These are phyloP conservation scores for Pyricularia sp. DNA, from an alignment of 2,329 filamentous ascomycete species.

Conservation along the genomic window DNA sequence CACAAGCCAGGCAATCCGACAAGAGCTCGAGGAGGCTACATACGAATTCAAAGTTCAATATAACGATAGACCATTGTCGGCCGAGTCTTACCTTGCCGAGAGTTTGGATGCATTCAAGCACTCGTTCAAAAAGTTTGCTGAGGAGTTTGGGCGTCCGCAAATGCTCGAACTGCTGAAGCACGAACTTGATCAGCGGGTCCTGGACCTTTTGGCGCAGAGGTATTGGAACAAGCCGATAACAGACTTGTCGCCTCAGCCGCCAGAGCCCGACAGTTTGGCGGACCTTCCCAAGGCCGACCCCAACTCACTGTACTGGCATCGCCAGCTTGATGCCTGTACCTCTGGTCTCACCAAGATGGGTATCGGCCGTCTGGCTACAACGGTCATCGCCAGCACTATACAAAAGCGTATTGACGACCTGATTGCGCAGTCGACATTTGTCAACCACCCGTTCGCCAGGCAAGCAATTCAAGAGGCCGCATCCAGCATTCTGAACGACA, in stretches of 20 bases:
- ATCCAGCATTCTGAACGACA: slow-evolving; percentile 78
- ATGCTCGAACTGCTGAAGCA: slow-evolving; percentile 82
- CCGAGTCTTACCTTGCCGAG: slow-evolving; percentile 92
- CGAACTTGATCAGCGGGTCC: slow-evolving; percentile 85
- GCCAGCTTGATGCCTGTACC: slow-evolving; percentile 84
- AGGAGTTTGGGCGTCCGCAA: slow-evolving; percentile 77
- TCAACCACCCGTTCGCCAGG: slow-evolving; percentile 79
- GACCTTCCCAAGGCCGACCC: slow-evolving; percentile 77
- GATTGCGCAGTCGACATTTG: slow-evolving; percentile 70
- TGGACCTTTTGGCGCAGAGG: slow-evolving; percentile 80
- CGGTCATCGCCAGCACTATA: slow-evolving; percentile 76
- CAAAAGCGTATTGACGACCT: slow-evolving; percentile 73
- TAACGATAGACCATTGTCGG: slow-evolving; percentile 87
- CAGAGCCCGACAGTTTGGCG: slow-evolving; percentile 58
- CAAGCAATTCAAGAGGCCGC: slow-evolving; percentile 89
- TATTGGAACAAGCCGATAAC: slow-evolving; percentile 96
- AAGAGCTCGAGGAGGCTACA: slow-evolving; percentile 89
- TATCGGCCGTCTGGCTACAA: slow-evolving; percentile 84
- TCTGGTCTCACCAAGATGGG: slow-evolving; percentile 88
- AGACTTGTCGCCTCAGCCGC: slow-evolving; percentile 55
- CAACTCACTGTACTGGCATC: slow-evolving; percentile 79
- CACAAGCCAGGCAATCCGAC: slow-evolving; percentile 83
- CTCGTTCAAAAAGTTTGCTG: slow-evolving; percentile 87
- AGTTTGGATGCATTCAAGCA: slow-evolving; percentile 95
- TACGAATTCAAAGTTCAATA: slow-evolving; percentile 99